Percentiles rank a stretch among this genome's conserved stretches.
Conservation (phyloP, 148 eudicot genomes). For the Arbutus unedo region DNA sequence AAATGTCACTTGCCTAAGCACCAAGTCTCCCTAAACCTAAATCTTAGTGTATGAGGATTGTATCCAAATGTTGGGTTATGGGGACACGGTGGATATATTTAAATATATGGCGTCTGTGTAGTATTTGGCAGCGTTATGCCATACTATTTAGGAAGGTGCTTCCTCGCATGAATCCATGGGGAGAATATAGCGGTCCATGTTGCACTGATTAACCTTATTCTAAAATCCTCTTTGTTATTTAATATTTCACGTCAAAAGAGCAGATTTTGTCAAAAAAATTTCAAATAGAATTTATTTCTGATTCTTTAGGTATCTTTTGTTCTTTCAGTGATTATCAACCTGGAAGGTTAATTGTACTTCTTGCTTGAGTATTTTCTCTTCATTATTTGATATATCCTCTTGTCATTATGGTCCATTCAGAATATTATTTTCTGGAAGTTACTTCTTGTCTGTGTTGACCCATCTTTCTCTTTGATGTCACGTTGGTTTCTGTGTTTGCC, state of each 20-base stretch:
- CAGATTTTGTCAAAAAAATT: not conserved
- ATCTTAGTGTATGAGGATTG: not conserved
- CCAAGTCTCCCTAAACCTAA: not conserved
- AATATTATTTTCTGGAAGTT: not conserved
- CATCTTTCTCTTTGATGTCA: not conserved
- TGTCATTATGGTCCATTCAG: not conserved
- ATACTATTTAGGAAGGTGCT: not conserved
- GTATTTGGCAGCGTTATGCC: not conserved
- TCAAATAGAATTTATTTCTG: not conserved
- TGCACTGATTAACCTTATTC: not conserved
- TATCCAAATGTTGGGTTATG: not conserved
- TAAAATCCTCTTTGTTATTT: not conserved
- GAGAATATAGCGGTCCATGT: not conserved
- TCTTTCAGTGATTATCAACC: not conserved
- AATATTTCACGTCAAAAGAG: not conserved
- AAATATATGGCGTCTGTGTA: not conserved
- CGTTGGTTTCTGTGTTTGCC: not conserved
- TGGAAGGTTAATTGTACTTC: not conserved
- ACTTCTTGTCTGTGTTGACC: not conserved
- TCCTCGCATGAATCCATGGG: not conserved
- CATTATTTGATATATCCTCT: not conserved
- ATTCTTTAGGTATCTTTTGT: not conserved
- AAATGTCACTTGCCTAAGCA: not conserved
- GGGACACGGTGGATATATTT: not conserved
- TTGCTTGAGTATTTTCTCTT: not conserved